Evolutionary conservation across 208 protist genomes (phyloP), one percentile per base, ranked within the genome.

Genomic region (Angomonas ambiguus): DNA sequence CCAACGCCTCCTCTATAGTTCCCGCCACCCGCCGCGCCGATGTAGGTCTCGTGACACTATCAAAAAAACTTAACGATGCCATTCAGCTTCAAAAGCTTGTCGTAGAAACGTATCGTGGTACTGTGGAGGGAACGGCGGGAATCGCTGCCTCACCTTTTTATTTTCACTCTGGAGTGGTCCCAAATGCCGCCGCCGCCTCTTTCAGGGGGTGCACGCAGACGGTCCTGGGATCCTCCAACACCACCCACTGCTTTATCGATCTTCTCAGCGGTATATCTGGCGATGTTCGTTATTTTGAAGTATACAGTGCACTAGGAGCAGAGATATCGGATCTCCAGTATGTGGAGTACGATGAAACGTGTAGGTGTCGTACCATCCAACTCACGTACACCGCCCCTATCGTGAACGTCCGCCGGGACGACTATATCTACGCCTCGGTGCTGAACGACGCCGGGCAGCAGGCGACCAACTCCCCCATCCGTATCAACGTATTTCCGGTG

Each of bases 201-300:
- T 62, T 87, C 48, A 72, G 80, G 3, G 77, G 77, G 24, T 87
- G 80, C 48, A 27, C 51, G 41, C 45, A 59, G 30, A 66, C 64
- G 30, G 60, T 73, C 31, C 66, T 87, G 55, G 58, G 31, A 34
- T 61, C 71, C n/a, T 63, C 69, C 38, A 77, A 77, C 59, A 64
- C 58, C n/a, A 82, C 80, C 1, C 18, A 55, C 55, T 87, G 80
- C 66, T 80, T 68, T 49, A 72, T 77, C 53, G 77, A 87, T 51
- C 60, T 87, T 27, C 22, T 65, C 13, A 74, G 73, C 48, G 74
- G 69, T 60, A 74, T 83, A 0, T 71, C 77, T 13, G 80, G 77
- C 24, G 77, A 87, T 53, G 27, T 72, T 11, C 18, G 35, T n/a
- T 80, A 78, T 64, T 87, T 74, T 67, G 16, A 58, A 41, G 60